These are phyloP conservation scores for Chaetothyriales sp. DNA, from an alignment of 2,329 filamentous ascomycete species.

Conservation along the genomic window DNA sequence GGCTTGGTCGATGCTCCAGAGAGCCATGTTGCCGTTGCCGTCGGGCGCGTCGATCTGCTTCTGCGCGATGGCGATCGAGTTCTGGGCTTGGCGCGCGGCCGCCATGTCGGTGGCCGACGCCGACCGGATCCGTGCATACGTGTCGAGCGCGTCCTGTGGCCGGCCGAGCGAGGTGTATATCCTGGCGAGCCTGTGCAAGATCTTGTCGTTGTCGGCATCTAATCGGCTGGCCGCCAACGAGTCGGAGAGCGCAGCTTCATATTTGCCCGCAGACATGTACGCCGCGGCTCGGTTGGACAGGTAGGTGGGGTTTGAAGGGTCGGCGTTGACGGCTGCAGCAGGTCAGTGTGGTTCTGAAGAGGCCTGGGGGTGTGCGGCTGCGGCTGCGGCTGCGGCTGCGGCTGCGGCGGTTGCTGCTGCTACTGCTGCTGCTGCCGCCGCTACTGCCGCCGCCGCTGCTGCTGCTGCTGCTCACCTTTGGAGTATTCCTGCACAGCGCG, in stretches of 20 bases:
- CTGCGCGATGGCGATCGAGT: conserved; percentile 67
- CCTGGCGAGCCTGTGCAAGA: conserved; percentile 72
- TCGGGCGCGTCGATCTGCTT: conserved; percentile 61
- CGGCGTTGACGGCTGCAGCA: conserved; percentile 64
- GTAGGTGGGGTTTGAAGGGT: conserved; percentile 76
- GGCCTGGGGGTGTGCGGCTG: background rate
- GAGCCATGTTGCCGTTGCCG: conserved; percentile 68
- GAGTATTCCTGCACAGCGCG: conserved; percentile 87
- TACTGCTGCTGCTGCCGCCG: too few species aligned
- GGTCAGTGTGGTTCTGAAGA: conserved; percentile 6
- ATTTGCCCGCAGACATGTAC: conserved; percentile 76
- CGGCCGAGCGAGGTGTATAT: conserved; percentile 80
- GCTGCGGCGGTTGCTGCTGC: too few species aligned
- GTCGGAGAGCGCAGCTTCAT: conserved; percentile 69
- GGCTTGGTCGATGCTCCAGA: conserved; percentile 83
- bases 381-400: too few species aligned
- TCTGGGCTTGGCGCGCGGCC: conserved; percentile 54
- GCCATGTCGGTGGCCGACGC: conserved; percentile 76
- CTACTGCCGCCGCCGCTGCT: too few species aligned
- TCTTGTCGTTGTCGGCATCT: conserved; percentile 76
- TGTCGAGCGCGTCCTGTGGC: conserved; percentile 72
- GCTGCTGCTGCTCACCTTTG: conserved; percentile 68
- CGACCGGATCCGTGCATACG: conserved; percentile 60
- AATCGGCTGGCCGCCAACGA: conserved; percentile 69
- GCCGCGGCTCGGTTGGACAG: conserved; percentile 90